These are phyloP conservation scores for Iris macrosiphon DNA, from an alignment of 106 monocot genomes.

Conservation along the genomic window DNA sequence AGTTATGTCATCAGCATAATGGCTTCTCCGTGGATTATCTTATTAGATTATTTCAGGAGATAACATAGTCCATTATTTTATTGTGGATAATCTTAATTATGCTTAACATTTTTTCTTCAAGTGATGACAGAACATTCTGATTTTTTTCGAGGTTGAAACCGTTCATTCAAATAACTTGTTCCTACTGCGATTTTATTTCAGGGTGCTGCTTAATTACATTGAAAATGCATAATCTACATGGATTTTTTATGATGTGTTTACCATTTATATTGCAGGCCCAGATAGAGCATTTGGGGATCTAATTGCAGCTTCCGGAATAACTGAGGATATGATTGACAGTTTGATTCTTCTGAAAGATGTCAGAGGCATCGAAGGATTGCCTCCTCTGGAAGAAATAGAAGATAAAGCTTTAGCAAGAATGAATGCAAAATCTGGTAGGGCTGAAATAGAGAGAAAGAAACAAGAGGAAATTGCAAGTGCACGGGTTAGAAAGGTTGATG, in stretches of 20 bases:
- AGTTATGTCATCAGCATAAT: too few relatives aligned
- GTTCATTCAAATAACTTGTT: neutral
- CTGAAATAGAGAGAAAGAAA: slow-evolving; percentile 62
- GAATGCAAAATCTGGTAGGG: slow-evolving; percentile 60
- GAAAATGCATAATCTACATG: neutral
- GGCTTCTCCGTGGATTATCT: too few relatives aligned
- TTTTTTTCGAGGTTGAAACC: neutral
- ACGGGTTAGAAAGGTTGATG: slow-evolving; percentile 83
- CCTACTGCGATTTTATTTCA: neutral
- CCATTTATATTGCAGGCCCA: slow-evolving; percentile 45
- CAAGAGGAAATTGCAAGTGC: slow-evolving; percentile 78
- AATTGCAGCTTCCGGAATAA: slow-evolving; percentile 79
- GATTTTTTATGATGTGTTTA: neutral
- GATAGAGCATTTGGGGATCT: slow-evolving; percentile 92
- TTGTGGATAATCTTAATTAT: too few relatives aligned
- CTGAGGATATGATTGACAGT: slow-evolving; percentile 93
- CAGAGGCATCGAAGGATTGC: slow-evolving; percentile 68
- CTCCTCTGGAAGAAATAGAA: slow-evolving; percentile 82
- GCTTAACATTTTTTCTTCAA: too few relatives aligned
- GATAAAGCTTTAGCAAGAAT: slow-evolving; percentile 55
- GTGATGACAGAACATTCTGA: too few relatives aligned
- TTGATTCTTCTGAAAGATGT: slow-evolving; percentile 88
- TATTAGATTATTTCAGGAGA: too few relatives aligned
- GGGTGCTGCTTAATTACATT: neutral
- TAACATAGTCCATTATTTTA: too few relatives aligned